Evolutionary conservation across 2,329 filamentous ascomycete species (phyloP).

Genomic region (Thielaviopsis euricoi): DNA sequence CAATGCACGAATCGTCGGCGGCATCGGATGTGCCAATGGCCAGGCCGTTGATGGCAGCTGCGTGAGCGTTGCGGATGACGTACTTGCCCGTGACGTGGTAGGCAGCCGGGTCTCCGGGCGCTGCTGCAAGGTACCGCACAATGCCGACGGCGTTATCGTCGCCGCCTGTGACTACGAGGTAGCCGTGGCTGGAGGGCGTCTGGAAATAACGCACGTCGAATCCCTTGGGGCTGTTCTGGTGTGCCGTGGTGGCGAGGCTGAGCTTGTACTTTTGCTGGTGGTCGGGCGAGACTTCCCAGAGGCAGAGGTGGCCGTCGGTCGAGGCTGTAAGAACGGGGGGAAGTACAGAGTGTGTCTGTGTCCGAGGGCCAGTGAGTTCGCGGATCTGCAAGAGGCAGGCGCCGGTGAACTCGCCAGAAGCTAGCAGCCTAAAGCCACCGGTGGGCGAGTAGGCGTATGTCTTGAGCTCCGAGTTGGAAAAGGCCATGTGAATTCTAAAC

Average conservation of each 20-base stretch:
- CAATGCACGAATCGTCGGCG: background rate
- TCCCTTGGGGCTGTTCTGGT: conserved; percentile 69
- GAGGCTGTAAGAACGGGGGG: conserved; percentile 45
- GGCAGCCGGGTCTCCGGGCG: background rate
- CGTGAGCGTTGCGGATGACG: conserved; percentile 42
- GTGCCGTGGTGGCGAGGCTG: conserved; percentile 31
- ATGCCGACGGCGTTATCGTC: conserved; percentile 68
- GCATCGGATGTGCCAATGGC: background rate
- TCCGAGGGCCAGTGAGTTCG: conserved; percentile 21
- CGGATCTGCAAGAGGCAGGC: conserved; percentile 57
- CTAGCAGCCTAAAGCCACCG: conserved; percentile 31
- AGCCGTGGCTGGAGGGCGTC: conserved; percentile 48
- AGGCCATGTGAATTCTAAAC: conserved; percentile 52
- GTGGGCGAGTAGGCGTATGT: conserved; percentile 32
- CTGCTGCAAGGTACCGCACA: conserved; percentile 8
- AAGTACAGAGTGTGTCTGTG: background rate
- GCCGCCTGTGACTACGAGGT: conserved; percentile 56
- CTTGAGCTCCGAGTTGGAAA: conserved; percentile 71
- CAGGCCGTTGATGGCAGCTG: conserved; percentile 51
- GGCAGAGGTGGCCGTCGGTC: conserved; percentile 62
- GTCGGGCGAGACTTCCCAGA: conserved; percentile 30
- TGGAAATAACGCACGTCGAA: conserved; percentile 32
- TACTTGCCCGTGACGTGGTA: conserved; percentile 7
- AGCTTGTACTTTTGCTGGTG: conserved; percentile 16
- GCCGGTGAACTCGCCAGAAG: conserved; percentile 45